Evolutionary conservation across 139 green algal species (phyloP), one percentile per base, ranked within the genome.

Genomic region (Tetratostichococcus sp.): DNA sequence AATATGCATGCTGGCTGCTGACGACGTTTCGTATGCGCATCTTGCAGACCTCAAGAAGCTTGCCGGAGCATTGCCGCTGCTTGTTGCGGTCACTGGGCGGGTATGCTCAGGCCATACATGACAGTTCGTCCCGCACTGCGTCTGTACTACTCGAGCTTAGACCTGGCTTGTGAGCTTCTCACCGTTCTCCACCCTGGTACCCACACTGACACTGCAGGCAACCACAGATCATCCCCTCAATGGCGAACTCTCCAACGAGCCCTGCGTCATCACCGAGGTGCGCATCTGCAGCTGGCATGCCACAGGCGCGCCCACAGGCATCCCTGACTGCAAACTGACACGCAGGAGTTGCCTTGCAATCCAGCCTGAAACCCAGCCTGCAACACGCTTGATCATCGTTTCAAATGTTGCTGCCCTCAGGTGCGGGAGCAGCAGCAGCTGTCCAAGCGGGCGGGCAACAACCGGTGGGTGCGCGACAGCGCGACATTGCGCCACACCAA

Each of bases 261-360:
- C 50, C 11, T 62, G 50, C 50, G 69, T 65, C 26, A 62, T 73
- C 17, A 65, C 35, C 19, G 69, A 73, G 69, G 69, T 73, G 35
- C 35, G 23, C 39, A 50, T 35, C 30, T 30, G 42, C 4, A 23
- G 19, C 30, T 22, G 31, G 1, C n/a, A n/a, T n/a, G n/a, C n/a
- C n/a, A n/a, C n/a, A n/a, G n/a, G n/a, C n/a, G n/a, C n/a, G n/a
- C n/a, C n/a, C n/a, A n/a, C n/a, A n/a, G n/a, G n/a, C n/a, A n/a
- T n/a, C n/a, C n/a, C n/a, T n/a, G n/a, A n/a, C n/a, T n/a, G n/a
- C n/a, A n/a, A n/a, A n/a, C n/a, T n/a, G n/a, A n/a, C n/a, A n/a
- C n/a, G n/a, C n/a, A n/a, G n/a, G n/a, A n/a, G n/a, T n/a, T n/a
- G n/a, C n/a, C n/a, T n/a, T n/a, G n/a, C n/a, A n/a, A n/a, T n/a